These are phyloP conservation scores for Trichoderma oligosporum DNA, from an alignment of 2,329 filamentous ascomycete genomes.

Conservation along the genomic window DNA sequence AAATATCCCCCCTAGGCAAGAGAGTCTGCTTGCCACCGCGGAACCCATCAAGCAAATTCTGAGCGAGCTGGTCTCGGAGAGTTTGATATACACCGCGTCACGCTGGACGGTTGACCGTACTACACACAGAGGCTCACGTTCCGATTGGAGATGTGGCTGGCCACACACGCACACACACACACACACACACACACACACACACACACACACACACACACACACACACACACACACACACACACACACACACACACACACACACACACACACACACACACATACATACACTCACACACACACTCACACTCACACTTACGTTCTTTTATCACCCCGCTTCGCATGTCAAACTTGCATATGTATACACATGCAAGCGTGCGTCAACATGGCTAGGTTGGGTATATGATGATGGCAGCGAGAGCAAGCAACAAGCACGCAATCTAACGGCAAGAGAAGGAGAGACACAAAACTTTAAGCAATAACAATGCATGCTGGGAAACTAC, in stretches of 20 bases:
- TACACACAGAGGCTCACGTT: constrained; percentile 10
- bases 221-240: background rate
- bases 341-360: background rate
- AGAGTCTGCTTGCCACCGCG: background rate
- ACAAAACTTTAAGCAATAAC: background rate
- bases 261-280: background rate
- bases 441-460: background rate
- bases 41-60: background rate
- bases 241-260: background rate
- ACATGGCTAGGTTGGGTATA: background rate
- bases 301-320: background rate
- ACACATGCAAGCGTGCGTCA: background rate
- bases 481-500: background rate
- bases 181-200: background rate
- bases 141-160: constrained; percentile 15
- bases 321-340: constrained; percentile 2
- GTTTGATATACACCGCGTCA: constrained; percentile 14
- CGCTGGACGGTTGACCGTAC: constrained; percentile 9
- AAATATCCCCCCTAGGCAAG: background rate
- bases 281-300: background rate
- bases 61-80: constrained; percentile 15
- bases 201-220: background rate
- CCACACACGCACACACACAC: constrained; percentile 7
- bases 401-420: background rate
- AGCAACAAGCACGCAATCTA: background rate